These are phyloP conservation scores for Neckera pumila DNA, from an alignment of 225 moss, liverwort and hornwort genomes.

Conservation along the genomic window DNA sequence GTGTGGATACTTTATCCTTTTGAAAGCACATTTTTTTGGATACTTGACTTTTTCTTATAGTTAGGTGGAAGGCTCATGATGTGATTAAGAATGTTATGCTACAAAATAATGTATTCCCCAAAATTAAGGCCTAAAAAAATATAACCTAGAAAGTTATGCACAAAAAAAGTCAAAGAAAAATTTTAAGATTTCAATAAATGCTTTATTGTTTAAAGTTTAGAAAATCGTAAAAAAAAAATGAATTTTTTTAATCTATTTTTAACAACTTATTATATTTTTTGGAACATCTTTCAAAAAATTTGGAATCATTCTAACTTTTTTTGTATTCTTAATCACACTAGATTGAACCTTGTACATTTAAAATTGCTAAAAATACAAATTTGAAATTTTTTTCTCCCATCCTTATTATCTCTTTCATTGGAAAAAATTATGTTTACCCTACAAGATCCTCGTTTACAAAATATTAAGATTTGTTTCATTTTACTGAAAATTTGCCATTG, in stretches of 20 bases:
- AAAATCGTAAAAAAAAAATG: neutral
- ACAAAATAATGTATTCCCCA: neutral
- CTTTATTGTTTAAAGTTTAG: neutral
- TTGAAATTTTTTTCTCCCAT: too few relatives aligned
- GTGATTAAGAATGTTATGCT: neutral
- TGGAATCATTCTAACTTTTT: too few relatives aligned
- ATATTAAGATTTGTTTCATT: too few relatives aligned
- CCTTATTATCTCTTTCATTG: too few relatives aligned
- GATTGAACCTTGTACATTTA: too few relatives aligned
- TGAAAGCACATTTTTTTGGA: neutral
- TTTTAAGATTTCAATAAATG: neutral
- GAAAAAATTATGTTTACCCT: too few relatives aligned
- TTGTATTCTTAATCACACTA: too few relatives aligned
- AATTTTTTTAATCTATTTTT: neutral
- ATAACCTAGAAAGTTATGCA: neutral
- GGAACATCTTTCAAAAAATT: too few relatives aligned
- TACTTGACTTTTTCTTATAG: neutral
- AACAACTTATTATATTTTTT: neutral
- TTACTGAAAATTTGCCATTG: too few relatives aligned
- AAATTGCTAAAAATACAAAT: too few relatives aligned
- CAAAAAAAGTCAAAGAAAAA: neutral
- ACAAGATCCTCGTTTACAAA: too few relatives aligned
- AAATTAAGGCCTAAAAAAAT: neutral
- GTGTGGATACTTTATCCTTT: neutral
- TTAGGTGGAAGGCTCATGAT: accelerated